phyloP scores from a whole-genome alignment of 768 basidiomycete species.

The Pisolithus marmoratus region DNA sequence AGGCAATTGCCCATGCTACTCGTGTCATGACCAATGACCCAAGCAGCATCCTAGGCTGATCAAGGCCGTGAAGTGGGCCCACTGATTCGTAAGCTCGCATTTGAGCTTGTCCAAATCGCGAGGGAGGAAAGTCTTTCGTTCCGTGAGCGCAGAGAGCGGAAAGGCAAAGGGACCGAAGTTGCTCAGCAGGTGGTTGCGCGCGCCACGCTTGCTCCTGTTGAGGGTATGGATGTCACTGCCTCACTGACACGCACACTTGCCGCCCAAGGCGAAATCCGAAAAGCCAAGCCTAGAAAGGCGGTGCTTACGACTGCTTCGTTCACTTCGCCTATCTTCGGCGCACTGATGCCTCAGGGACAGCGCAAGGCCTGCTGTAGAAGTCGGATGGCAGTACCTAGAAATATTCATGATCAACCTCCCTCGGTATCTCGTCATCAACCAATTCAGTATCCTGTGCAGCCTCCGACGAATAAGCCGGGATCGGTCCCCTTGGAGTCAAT shows the following conservation, averaged over 20 bases:
- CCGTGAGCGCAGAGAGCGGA: constrained; percentile 36
- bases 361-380: constrained; percentile 34
- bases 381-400: constrained; percentile 16
- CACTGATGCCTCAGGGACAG: constrained; percentile 49
- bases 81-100: constrained; percentile 58
- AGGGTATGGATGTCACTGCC: constrained; percentile 39
- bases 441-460: constrained; percentile 13
- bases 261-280: constrained; percentile 28
- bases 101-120: constrained; percentile 62
- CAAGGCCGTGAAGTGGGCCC: constrained; percentile 58
- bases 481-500: constrained; percentile 76
- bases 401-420: constrained; percentile 9
- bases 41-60: constrained; percentile 65
- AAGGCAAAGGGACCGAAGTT: constrained; percentile 22
- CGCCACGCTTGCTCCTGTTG: constrained; percentile 39
- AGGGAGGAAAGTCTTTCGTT: constrained; percentile 55
- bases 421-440: not conserved
- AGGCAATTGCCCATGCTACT: constrained; percentile 76
- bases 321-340: constrained; percentile 55
- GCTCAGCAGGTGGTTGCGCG: constrained; percentile 29
- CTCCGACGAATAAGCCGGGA: constrained; percentile 26
- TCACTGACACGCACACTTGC: constrained; percentile 44
- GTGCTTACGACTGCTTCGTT: constrained; percentile 37
- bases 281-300: constrained; percentile 31
- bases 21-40: constrained; percentile 84